Base-by-base conservation (phyloP, 2,329 filamentous ascomycete species). In the Fusarium continuum region DNA sequence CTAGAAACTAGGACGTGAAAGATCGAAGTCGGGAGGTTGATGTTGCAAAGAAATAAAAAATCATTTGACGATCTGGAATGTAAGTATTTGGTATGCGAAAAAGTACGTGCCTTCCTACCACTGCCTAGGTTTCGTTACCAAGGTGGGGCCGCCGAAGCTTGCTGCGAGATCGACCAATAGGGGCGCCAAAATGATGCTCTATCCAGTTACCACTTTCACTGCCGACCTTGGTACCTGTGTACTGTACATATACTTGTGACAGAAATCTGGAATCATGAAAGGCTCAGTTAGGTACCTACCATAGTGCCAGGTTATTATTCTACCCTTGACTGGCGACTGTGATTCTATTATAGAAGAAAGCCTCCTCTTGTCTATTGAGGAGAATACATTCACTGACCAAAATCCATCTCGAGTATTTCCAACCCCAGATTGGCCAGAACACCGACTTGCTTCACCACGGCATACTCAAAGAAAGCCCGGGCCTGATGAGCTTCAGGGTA, bases 391-490 rank as follows among this genome's bases (percentile, higher is more conserved):
- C 17, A 61, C 16, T 29, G 40, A 11, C 69, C 70, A 68, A 85
- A 77, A 55, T 82, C 80, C 4, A 55, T 65, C 25, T 72, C 72
- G 52, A 86, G 70, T 13, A 83, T 69, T 14, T 76, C 76, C 14
- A 78, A 68, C 2, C 82, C 83, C 26, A 85, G 71, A 3, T 70
- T 71, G 4, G 83, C 79, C 50, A 87, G 68, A n/a, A 73, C 71
- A 46, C 77, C 75, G 16, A 87, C 70, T 26, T 82, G 81, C 51
- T 78, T 73, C 19, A 83, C 70, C 9, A 87, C 79, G n/a, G 77
- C 78, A 50, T 76, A 77, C 26, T 80, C 75, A 64, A 85, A 85
- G 61, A 86, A 85, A 1, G 73, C 69, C n/a, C 69, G 73, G 3
- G 77, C 79, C 26, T 76, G 74, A 2, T 77, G 72, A 25, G 73